Evolutionary conservation across 208 protist species (phyloP).

Genomic region (Acanthamoeba triangularis): DNA sequence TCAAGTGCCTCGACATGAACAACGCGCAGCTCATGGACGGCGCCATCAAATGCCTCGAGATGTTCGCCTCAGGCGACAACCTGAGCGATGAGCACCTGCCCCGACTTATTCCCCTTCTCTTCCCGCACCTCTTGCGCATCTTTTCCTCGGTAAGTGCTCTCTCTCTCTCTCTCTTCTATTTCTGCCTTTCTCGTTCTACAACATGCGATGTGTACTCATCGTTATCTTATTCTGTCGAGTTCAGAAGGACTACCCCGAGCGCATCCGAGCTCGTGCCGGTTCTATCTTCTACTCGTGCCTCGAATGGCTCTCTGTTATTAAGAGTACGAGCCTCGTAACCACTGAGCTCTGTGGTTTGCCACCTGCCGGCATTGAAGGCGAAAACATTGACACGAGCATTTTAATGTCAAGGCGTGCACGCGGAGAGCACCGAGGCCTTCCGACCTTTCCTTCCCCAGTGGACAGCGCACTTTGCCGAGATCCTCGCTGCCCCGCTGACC

Average conservation of each 20-base stretch:
- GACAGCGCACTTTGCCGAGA: slow-evolving; percentile 34
- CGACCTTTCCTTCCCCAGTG: slow-evolving; percentile 19
- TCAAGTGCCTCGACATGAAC: slow-evolving; percentile 36
- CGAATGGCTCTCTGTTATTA: slow-evolving; percentile 18
- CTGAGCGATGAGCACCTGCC: slow-evolving; percentile 76
- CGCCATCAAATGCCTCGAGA: slow-evolving; percentile 68
- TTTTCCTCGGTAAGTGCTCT: slow-evolving; percentile 34
- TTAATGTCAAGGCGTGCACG: not conserved
- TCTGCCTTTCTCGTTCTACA: not conserved
- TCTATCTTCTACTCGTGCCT: slow-evolving; percentile 63
- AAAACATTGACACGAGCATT: not conserved
- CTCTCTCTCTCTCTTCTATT: not conserved
- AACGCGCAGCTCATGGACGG: slow-evolving; percentile 23
- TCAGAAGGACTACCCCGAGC: slow-evolving; percentile 43
- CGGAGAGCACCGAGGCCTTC: not conserved
- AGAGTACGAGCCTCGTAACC: slow-evolving; percentile 7
- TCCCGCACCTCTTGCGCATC: slow-evolving; percentile 43
- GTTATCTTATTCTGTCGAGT: not conserved
- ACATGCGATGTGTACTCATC: not conserved
- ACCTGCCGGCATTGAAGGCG: not conserved
- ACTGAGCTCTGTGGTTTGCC: not conserved
- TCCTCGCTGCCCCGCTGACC: not conserved
- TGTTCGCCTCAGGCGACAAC: slow-evolving; percentile 69
- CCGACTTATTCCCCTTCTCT: slow-evolving; percentile 35
- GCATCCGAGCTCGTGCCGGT: slow-evolving; percentile 10